Conservation (phyloP, 768 basidiomycete species). For the Fomitopsis pulvina region DNA sequence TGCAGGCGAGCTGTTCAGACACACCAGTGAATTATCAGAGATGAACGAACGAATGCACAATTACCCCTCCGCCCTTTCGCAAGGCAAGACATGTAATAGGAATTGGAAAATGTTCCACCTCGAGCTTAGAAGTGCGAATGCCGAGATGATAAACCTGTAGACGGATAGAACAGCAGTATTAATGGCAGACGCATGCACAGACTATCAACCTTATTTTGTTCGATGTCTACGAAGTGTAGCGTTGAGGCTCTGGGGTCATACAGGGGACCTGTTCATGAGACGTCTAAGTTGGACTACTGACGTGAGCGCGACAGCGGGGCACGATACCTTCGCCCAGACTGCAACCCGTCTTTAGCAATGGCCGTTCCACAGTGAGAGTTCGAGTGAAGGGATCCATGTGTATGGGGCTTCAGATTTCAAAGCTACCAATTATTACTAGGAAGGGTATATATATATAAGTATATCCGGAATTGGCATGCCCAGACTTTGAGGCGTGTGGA, state of each 20-base stretch:
- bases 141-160: conserved; percentile 48
- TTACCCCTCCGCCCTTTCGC: conserved; percentile 42
- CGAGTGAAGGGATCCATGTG: background rate
- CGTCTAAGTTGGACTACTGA: too few relatives aligned
- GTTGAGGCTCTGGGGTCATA: conserved; percentile 48
- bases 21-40: background rate
- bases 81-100: conserved; percentile 54
- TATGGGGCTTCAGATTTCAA: background rate
- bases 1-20: conserved; percentile 45
- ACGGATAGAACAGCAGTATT: background rate
- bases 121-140: conserved; percentile 31
- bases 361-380: conserved; percentile 35
- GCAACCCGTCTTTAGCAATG: conserved; percentile 44
- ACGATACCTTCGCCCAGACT: conserved; percentile 54
- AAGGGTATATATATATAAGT: background rate
- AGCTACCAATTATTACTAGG: background rate
- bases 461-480: too few relatives aligned
- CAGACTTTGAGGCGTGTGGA: too few relatives aligned
- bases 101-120: conserved; percentile 44
- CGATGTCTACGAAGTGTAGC: conserved; percentile 67
- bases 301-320: background rate
- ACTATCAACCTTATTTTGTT: conserved; percentile 39
- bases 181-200: background rate
- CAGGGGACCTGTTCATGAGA: conserved; percentile 41
- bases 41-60: conserved; percentile 6